Base-by-base conservation (phyloP, 805 yeast genomes). In the Hanseniaspora vineae region DNA sequence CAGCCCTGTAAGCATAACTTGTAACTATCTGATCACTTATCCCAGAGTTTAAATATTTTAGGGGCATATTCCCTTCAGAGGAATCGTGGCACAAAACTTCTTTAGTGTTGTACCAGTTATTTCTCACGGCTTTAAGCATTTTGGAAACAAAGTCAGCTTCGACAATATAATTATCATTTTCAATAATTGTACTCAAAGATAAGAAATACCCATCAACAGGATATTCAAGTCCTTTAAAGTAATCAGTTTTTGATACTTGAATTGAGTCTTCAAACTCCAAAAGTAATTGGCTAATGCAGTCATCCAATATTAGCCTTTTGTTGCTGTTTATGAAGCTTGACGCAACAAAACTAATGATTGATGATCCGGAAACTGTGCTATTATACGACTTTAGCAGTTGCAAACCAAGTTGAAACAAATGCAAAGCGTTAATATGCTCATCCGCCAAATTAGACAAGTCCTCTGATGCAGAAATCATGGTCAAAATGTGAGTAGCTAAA, bases 1-100 rank as follows among this genome's bases (percentile, higher is more conserved):
- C 68, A 0, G 89, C 76, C 64, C 92, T 77, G 90, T 96, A 89
- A 2, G 87, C 76, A 57, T 78, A 85, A 54, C 83, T 81, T 12
- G 77, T 65, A 10, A 80, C 67, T 9, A 73, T 55, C 54, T 75
- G 80, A 37, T 70, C 68, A 13, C 68, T 58, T 13, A 62, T 57
- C 18, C 61, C 61, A 2, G 65, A 62, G 18, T 64, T 67, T 33
- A 69, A 68, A 42, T 72, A 65, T 44, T 61, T 69, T 4, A 64
- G 70, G 1, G 81, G 80, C 14, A 78, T 56, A 53, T 76, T 72
- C 0, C 86, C 84, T 56, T 80, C 87, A 0, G 87, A 84, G 0
- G 89, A 76, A 54, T 81, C 87, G 55, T 78, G 78, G 35, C 80
- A 73, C 39, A 87, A 64, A 12, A 80, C 67, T 0, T 70, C 66